phyloP scores from a whole-genome alignment of 352 stramenopile genomes.

The Phytopythium aichiense region DNA sequence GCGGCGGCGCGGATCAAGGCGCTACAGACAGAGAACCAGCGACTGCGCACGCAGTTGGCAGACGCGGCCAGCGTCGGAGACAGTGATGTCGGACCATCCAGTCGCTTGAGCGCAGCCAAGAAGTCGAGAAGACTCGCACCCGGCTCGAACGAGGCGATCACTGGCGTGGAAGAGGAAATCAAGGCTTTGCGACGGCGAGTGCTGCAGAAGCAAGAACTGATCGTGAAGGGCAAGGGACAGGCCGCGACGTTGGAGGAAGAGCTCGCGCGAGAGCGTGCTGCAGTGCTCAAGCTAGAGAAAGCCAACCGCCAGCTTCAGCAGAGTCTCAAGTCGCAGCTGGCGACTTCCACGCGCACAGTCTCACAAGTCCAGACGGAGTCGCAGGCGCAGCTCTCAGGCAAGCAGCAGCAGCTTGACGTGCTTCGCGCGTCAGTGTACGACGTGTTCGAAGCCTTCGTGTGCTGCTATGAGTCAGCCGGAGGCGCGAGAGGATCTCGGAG shows the following conservation, averaged over 20 bases:
- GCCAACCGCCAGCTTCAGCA: constrained; percentile 35
- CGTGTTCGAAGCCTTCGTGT: constrained; percentile 52
- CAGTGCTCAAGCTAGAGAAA: constrained; percentile 32
- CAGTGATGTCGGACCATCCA: neutral
- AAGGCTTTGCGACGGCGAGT: constrained; percentile 45
- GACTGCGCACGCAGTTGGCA: constrained; percentile 21
- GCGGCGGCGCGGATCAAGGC: constrained; percentile 29
- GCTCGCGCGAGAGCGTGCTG: constrained; percentile 26
- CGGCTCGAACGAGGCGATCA: neutral
- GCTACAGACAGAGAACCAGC: constrained; percentile 28
- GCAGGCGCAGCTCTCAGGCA: constrained; percentile 11
- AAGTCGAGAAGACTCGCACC: neutral
- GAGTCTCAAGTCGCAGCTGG: constrained; percentile 1
- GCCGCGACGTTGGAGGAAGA: constrained; percentile 26
- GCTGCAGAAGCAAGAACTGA: constrained; percentile 55
- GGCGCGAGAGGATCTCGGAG: neutral
- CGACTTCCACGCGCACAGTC: constrained; percentile 2
- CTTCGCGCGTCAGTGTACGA: constrained; percentile 54
- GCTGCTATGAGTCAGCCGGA: constrained; percentile 10
- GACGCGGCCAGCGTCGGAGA: constrained; percentile 10
- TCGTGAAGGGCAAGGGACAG: constrained; percentile 40
- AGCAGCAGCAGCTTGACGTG: constrained; percentile 42
- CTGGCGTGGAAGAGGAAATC: constrained; percentile 20
- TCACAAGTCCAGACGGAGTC: constrained; percentile 13
- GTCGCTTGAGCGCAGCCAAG: neutral